Base-by-base conservation (phyloP, 164 flowering plant genomes). In the Pachysandra terminalis region DNA sequence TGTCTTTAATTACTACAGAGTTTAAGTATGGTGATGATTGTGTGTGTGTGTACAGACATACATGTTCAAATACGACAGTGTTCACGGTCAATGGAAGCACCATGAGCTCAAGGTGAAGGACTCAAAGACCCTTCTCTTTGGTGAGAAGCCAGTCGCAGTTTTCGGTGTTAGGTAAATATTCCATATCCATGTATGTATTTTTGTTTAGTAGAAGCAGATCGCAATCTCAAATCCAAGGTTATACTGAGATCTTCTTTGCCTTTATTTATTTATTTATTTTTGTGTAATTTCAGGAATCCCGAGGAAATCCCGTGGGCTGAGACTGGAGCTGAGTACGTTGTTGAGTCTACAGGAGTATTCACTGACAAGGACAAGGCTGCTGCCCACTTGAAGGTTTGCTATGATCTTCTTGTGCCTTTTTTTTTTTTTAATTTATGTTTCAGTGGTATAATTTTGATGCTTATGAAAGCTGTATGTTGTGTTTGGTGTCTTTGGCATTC, bases 1-100 rank as follows among this genome's bases (percentile, higher is more conserved):
- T 32, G 5, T 32, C 37, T 32, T 3, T 32, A 32, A 3, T 3
- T 32, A 7, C 7, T 3, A 7, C 27, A 15, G 28, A 23, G 23
- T 22, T 49, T 41, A 19, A 12, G 7, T 13, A 28, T 15, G 45
- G 28, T 48, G n/a, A 32, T 5, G 24, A 19, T 35, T 49, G 56
- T 25, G 45, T 13, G 40, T 8, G 45, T 13, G 37, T 69, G 52
- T 65, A 79, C 74, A 92, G 98, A 85, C 87, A 49, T 90, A 90
- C 71, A 93, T 93, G 98, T 93, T 93, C 71, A 90, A 90, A 80
- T 93, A 92, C 65, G 98, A 92, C 70, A 82, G 75, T 74, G 93
- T 86, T 61, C 94, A 92, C 48, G 98, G 98, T 21, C 88, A 78
- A 53, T 90, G 94, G 94, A 91, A 90, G 74, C 86, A 90, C 32